Base-by-base conservation (phyloP, 768 basidiomycete genomes). In the Sporobolomyces phaffii region DNA sequence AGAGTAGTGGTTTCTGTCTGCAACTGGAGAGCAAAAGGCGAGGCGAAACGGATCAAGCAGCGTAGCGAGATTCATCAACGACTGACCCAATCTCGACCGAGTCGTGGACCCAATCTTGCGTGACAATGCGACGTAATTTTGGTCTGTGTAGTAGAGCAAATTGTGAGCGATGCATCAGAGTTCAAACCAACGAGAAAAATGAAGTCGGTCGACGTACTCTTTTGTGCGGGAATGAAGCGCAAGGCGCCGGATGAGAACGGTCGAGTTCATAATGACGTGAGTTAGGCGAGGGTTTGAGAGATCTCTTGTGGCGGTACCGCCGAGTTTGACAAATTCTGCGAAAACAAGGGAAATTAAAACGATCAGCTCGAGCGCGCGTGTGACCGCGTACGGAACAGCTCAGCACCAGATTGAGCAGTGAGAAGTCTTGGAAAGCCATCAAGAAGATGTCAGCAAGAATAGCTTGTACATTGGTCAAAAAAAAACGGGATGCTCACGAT, bases 241-340 rank as follows among this genome's bases (percentile, higher is more conserved):
- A 15, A 40, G 34, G 28, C 57, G 62, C 10, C 61, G 60, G 13
- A 47, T 51, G 5, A 44, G 54, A 1, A 48, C 49, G 36, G 47
- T 38, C 3, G 28, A 17, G 2, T 49, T 34, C 59, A 92, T 76
- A 45, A 96, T 80, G 49, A 94, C 78, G 76, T 98, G 93, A 0
- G 92, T 94, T 44, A 97, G 80, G 75, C 87, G 89, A 28, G 86
- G 82, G 57, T 96, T 85, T 60, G 83, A 78, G 5, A 96, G 80
- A 60, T 82, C 83, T 15, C 82, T 50, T 5, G 76, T 85, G 11
- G 92, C 73, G 53, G 78, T 82, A 1, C 93, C 93, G 47, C 91
- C 91, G 70, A 90, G 85, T 18, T 83, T 80, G 29, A 71, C 77
- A 61, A 96, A 62, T 24, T 18, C 70, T 71, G 50, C 13, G 18